Evolutionary conservation across 2,329 filamentous ascomycete genomes (phyloP).

Genomic region (Trichoderma brevicompactum): DNA sequence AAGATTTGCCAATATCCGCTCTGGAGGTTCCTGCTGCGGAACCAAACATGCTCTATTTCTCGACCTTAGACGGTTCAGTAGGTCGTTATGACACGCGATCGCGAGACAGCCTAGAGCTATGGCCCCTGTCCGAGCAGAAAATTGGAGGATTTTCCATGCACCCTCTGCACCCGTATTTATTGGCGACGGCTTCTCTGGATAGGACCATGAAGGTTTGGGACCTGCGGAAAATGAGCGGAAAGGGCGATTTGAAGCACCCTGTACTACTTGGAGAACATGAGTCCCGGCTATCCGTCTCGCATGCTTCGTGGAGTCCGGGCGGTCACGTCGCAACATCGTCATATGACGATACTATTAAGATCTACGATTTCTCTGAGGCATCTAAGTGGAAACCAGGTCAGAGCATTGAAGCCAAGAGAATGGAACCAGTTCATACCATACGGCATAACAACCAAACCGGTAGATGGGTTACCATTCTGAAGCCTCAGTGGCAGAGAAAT

Average conservation of each 20-base stretch:
- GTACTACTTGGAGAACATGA: conserved; percentile 78
- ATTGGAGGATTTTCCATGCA: conserved; percentile 92
- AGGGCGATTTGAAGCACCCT: conserved; percentile 64
- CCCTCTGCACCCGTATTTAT: conserved; percentile 76
- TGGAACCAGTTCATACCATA: conserved; percentile 71
- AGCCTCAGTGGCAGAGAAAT: conserved; percentile 83
- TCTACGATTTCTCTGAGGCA: conserved; percentile 76
- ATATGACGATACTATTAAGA: conserved; percentile 94
- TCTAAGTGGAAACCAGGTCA: conserved; percentile 62
- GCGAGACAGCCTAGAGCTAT: conserved; percentile 63
- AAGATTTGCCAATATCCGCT: conserved; percentile 80
- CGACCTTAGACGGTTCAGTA: conserved; percentile 79
- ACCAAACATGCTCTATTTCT: conserved; percentile 80
- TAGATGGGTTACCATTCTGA: conserved; percentile 84
- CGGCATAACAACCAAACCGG: conserved; percentile 96
- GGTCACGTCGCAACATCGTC: conserved; percentile 90
- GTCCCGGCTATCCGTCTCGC: conserved; percentile 83
- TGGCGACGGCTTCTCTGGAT: conserved; percentile 89
- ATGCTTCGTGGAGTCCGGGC: conserved; percentile 84
- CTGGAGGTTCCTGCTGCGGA: conserved; percentile 76
- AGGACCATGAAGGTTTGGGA: conserved; percentile 93
- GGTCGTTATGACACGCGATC: conserved; percentile 80
- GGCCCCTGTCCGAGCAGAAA: conserved; percentile 85
- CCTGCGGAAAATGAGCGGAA: conserved; percentile 74
- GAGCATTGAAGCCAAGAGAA: conserved; percentile 61